Evolutionary conservation across 768 basidiomycete species (phyloP).

Genomic region (Lanmaoa pseudosensibilis): DNA sequence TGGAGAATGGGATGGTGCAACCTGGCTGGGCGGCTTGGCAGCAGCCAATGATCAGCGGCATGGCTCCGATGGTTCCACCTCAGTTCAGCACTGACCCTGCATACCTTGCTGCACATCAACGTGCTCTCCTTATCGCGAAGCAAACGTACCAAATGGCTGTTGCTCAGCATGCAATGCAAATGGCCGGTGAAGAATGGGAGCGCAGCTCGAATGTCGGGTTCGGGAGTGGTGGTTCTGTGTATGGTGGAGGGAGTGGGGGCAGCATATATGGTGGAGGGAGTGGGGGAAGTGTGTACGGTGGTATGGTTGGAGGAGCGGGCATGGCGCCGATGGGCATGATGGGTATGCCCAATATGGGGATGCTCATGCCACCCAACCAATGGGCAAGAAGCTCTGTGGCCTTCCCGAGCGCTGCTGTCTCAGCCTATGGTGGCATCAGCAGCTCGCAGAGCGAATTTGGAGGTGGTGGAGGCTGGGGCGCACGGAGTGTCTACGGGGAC

Average conservation of each 20-base stretch:
- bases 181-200: constrained; percentile 92
- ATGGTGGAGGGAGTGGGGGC: constrained; percentile 37
- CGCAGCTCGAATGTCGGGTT: constrained; percentile 60
- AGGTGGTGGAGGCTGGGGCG: constrained; percentile 48
- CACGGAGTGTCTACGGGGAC: constrained; percentile 73
- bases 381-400: constrained; percentile 50
- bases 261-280: constrained; percentile 36
- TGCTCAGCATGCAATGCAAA: constrained; percentile 86
- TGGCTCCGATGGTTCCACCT: constrained; percentile 38
- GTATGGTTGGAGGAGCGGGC: constrained; percentile 32
- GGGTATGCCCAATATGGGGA: constrained; percentile 39
- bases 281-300: constrained; percentile 50
- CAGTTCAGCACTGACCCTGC: constrained; percentile 50
- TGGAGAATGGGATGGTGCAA: constrained; percentile 29
- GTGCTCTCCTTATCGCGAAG: constrained; percentile 83
- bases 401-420: constrained; percentile 47
- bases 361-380: constrained; percentile 36
- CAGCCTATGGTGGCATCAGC: constrained; percentile 57
- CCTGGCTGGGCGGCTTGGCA: constrained; percentile 38
- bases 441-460: constrained; percentile 67
- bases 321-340: constrained; percentile 43
- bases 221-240: constrained; percentile 37
- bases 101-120: constrained; percentile 77
- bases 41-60: constrained; percentile 26
- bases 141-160: constrained; percentile 90